Base-by-base conservation (phyloP, 345 rosid species). In the Arabis hirsuta region DNA sequence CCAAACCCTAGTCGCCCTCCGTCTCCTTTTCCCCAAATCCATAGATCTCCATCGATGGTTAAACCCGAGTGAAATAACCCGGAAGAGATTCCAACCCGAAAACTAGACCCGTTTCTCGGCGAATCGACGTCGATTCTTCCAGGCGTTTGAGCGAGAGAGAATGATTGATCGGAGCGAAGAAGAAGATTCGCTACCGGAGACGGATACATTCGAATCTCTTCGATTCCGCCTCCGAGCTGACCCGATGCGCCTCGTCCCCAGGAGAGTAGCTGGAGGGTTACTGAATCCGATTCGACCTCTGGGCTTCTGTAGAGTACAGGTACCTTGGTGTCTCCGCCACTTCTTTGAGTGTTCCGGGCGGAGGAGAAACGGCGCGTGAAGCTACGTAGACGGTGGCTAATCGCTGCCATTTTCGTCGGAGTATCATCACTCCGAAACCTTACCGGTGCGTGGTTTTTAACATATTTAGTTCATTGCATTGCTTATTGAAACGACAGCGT, bases 221-320 rank as follows among this genome's bases (percentile, higher is more conserved):
- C 98, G 27, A 82, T 81, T 84, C 96, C 95, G 43, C 92, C 96
- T 45, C 97, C 97, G 39, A 94, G 88, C 75, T 94, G 98, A 79
- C 97, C 98, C 19, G 96, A 94, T 29, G 89, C 85, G 12, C 97
- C 97, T 75, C 88, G 84, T 55, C 98, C 98, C 98, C 96, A 94
- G 3, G 97, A 91, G 69, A 85, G 74, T 26, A 91, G 82, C 78
- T 93, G 96, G 46, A 90, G 80, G 0, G 85, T 80, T 19, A 76
- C 45, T 13, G 78, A 42, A 5, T 74, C 69, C 0, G 76, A 52
- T 20, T 65, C 80, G 70, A 74, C 64, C 14, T 75, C 81, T 9
- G 81, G 89, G 76, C 64, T 76, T 55, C 55, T 72, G 82, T 85
- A 84, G 50, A 84, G 81, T 27, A 68, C 48, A 1, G 96, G 90